Conservation (phyloP, 257 asterid genomes). For the Penstemon barbatus region DNA sequence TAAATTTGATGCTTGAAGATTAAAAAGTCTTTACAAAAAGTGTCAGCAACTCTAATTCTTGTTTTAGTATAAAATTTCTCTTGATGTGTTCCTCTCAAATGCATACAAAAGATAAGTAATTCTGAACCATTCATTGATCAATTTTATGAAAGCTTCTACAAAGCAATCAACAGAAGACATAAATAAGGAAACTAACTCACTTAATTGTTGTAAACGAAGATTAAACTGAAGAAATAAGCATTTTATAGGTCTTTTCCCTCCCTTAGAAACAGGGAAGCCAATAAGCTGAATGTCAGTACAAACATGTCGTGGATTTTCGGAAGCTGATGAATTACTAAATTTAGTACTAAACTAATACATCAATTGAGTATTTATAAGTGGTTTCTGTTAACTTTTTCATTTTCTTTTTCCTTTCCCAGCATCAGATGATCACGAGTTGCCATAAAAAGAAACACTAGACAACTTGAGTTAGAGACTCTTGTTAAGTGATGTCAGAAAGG, state of each 20-base stretch:
- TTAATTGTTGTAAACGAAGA: background rate
- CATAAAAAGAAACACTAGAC: background rate
- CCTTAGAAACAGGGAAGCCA: background rate
- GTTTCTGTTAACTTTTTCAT: background rate
- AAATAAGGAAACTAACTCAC: background rate
- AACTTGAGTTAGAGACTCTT: background rate
- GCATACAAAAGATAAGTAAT: background rate
- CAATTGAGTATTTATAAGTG: background rate
- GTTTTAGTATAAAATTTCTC: background rate
- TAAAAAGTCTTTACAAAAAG: conserved; percentile 3
- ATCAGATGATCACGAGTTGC: background rate
- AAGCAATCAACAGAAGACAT: background rate
- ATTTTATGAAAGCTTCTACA: background rate
- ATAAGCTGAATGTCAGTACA: background rate
- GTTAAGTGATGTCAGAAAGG: too few relatives aligned
- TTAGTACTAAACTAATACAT: background rate
- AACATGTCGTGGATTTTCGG: background rate
- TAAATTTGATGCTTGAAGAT: conserved; percentile 17
- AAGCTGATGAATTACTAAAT: background rate
- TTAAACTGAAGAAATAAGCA: background rate
- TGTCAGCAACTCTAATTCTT: background rate
- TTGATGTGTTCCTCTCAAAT: background rate
- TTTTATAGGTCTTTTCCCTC: background rate
- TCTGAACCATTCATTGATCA: background rate
- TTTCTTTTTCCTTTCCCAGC: background rate